Evolutionary conservation across 352 stramenopile genomes (phyloP), one percentile per base, ranked within the genome.

Genomic region (Phytophthora quininea): DNA sequence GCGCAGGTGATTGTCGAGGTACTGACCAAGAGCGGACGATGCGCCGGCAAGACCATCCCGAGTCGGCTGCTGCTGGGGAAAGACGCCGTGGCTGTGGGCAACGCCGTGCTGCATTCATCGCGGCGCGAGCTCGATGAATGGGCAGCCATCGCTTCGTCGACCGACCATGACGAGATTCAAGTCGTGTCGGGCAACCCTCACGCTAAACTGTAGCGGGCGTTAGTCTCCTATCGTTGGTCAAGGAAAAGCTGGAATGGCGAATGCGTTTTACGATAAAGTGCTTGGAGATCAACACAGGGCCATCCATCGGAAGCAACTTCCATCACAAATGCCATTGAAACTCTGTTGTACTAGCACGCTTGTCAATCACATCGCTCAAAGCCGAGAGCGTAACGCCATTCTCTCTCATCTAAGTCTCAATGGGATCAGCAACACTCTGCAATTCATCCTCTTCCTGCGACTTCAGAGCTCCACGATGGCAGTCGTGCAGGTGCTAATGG

Each of bases 1-100:
- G 72, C 68, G 8, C 63, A 67, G 54, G 51, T 79, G 10, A 79
- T 79, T 38, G 64, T 79, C 0, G 72, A 79, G 24, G 57, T 75
- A 0, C 64, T 79, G 7, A 79, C 72, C 3, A 79, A 77, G 54
- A 79, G 47, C 19, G 77, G 75, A 33, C 73, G 73, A 2, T 79
- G 74, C 31, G 24, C 37, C n/a, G 74, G 65, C 2, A 79, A 79
- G 53, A 43, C 53, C 0, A 69, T 82, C 1, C 73, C 73, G 32
- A 64, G 66, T 43, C 73, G 73, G 8, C 57, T 81, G 62, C 29
- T 78, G 54, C 61, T 81, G 3, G 73, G 73, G 27, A 78, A 73
- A 38, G 73, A 81, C 48, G 73, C 73, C 0, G 59, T 81, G 2
- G 58, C 58, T 19, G 62, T 77, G 12, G 73, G 62, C 5, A 60